Evolutionary conservation across 495 filamentous ascomycete genomes (phyloP).

Genomic region (Daldinia bambusicola): DNA sequence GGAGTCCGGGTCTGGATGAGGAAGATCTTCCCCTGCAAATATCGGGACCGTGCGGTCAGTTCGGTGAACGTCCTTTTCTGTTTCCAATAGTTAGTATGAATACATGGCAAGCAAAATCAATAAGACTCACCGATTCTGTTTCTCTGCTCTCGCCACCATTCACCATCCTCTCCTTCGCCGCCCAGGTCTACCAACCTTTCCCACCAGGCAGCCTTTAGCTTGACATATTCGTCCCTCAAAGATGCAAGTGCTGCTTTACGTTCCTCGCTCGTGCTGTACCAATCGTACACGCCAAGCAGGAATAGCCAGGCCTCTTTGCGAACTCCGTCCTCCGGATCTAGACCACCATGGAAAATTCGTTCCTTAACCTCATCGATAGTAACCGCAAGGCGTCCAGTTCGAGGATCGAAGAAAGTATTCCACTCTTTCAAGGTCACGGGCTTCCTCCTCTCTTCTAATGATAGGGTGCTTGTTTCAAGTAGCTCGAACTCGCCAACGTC

Average conservation of each 20-base stretch:
- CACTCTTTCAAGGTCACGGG: conserved; percentile 85
- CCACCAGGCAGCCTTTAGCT: conserved; percentile 96
- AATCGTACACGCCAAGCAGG: conserved; percentile 87
- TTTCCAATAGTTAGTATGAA: conserved; percentile 47
- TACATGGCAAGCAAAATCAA: neutral
- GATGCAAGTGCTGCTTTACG: conserved; percentile 82
- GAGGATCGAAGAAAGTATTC: conserved; percentile 82
- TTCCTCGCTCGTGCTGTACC: conserved; percentile 86
- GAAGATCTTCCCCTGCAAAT: conserved; percentile 95
- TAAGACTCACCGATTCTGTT: conserved; percentile 82
- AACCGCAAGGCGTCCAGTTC: conserved; percentile 75
- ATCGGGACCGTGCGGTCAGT: conserved; percentile 93
- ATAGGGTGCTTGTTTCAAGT: conserved; percentile 80
- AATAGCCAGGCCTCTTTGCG: conserved; percentile 98
- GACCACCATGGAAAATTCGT: conserved; percentile 91
- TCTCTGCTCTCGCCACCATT: conserved; percentile 96
- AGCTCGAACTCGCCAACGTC: conserved; percentile 96
- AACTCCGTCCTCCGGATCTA: conserved; percentile 88
- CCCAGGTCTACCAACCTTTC: conserved; percentile 86
- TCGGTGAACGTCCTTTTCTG: conserved; percentile 98
- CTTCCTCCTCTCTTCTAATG: conserved; percentile 77
- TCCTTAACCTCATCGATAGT: conserved; percentile 95
- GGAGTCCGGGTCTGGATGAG: conserved; percentile 97
- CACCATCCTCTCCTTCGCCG: conserved; percentile 77
- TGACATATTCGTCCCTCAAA: conserved; percentile 90